Base-by-base conservation (phyloP, 257 asterid species). In the Gynochthodes officinalis region DNA sequence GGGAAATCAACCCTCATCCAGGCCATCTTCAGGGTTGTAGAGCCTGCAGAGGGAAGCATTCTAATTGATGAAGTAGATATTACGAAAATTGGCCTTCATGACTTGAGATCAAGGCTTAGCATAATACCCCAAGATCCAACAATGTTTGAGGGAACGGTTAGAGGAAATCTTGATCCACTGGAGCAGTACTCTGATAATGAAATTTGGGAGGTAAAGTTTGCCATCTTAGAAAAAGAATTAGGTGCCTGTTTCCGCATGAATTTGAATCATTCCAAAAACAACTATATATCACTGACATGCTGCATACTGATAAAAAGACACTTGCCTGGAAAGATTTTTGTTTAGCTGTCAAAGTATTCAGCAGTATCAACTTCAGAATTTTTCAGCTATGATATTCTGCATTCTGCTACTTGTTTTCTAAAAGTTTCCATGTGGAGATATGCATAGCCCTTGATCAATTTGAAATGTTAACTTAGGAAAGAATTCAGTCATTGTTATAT, bases 71-170 rank as follows among this genome's bases (percentile, higher is more conserved):
- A 80, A 46, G 86, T 90, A 4, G 92, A 93, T 68, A 86, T 93
- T 68, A 86, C 95, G 49, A 88, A 83, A 79, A 89, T 93, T 28
- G 97, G 98, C 71, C 97, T 93, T 71, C 92, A 90, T 75, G 98
- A 90, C 72, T 85, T 93, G 72, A 87, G 98, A 81, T 82, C 92
- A 78, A 89, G 92, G 85, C 93, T 93, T 73, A 93, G 98, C 78
- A 93, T 93, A 80, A 93, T 93, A 71, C 97, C 98, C 32, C 97
- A 90, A 85, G 97, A 91, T 52, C 97, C 97, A 46, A 88, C 96
- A 49, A 72, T 92, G 95, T 92, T 92, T 58, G 95, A 92, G 73
- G 97, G 96, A 71, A 86, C 93, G 0, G 90, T 89, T 69, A 81
- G 97, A 83, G 90, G 89, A 74, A 92, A 92, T 79, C 90, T 92